Conservation (phyloP, 257 asterid species). For the Gynochthodes officinalis region DNA sequence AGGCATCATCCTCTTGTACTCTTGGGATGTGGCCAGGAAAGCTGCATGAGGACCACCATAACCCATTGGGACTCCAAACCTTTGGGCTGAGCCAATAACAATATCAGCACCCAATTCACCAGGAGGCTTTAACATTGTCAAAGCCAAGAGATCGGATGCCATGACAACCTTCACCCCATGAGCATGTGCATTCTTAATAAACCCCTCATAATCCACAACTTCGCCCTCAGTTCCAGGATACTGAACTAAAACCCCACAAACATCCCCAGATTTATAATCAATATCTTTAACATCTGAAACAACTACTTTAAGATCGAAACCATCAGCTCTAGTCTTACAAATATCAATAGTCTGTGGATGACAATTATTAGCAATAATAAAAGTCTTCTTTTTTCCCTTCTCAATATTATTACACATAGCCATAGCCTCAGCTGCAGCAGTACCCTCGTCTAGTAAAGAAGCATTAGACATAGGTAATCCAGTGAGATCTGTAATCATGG, state of each 20-base stretch:
- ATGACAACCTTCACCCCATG: conserved; percentile 93
- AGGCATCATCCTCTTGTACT: conserved; percentile 99
- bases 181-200: conserved; percentile 87
- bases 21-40: conserved; percentile 96
- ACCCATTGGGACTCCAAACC: conserved; percentile 99
- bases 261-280: conserved; percentile 76
- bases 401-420: conserved; percentile 93
- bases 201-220: conserved; percentile 75
- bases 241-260: conserved; percentile 91
- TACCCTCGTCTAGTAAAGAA: conserved; percentile 89
- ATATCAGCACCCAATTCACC: conserved; percentile 96
- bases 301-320: conserved; percentile 73
- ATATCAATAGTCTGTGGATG: conserved; percentile 94
- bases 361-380: conserved; percentile 81
- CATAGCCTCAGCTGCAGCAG: conserved; percentile 99
- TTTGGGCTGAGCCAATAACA: conserved; percentile 96
- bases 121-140: conserved; percentile 91
- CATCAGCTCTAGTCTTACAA: conserved; percentile 90
- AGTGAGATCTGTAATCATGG: conserved; percentile 86
- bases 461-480: conserved; percentile 97
- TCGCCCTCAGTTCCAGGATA: conserved; percentile 99
- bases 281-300: conserved; percentile 68
- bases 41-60: conserved; percentile 99
- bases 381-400: conserved; percentile 88
- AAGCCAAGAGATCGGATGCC: conserved; percentile 90